Evolutionary conservation across 768 basidiomycete species (phyloP).

Genomic region (Rhizopogon salebrosus): DNA sequence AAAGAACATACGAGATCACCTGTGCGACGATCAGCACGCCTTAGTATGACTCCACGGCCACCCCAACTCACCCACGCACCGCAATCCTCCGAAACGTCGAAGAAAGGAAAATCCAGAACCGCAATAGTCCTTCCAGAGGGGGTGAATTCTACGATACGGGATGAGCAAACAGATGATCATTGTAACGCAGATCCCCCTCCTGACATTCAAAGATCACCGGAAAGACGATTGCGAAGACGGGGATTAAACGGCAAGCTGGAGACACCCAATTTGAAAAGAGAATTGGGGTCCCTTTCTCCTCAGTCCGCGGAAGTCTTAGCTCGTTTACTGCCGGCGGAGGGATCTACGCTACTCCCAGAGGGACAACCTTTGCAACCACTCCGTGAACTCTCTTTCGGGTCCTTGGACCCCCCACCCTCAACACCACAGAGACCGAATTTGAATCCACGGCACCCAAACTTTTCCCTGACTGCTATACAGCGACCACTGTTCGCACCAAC

Average conservation of each 20-base stretch:
- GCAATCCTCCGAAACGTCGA: conserved; percentile 14
- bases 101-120: conserved; percentile 15
- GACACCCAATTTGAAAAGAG: conserved; percentile 26
- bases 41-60: conserved; percentile 27
- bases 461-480: conserved; percentile 16
- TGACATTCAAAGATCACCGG: not conserved
- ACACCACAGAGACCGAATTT: conserved; percentile 15
- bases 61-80: conserved; percentile 1
- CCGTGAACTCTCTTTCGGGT: conserved; percentile 18
- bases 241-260: conserved; percentile 24
- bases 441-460: conserved; percentile 10
- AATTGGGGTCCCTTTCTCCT: conserved; percentile 57
- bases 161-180: not conserved
- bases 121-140: conserved; percentile 5
- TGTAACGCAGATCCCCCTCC: not conserved
- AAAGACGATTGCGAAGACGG: conserved; percentile 21
- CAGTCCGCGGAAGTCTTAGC: conserved; percentile 41
- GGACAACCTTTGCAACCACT: conserved; percentile 3
- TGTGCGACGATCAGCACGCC: conserved; percentile 33
- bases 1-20: conserved; percentile 15
- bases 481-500: conserved; percentile 26
- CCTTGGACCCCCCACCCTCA: conserved; percentile 21
- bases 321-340: conserved; percentile 28
- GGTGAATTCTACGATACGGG: not conserved
- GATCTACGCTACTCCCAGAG: conserved; percentile 13